A percentile compares a stretch with the other conserved stretches of the same genome.
Conservation (phyloP, 306 rosid species). For the Rosa persica region DNA sequence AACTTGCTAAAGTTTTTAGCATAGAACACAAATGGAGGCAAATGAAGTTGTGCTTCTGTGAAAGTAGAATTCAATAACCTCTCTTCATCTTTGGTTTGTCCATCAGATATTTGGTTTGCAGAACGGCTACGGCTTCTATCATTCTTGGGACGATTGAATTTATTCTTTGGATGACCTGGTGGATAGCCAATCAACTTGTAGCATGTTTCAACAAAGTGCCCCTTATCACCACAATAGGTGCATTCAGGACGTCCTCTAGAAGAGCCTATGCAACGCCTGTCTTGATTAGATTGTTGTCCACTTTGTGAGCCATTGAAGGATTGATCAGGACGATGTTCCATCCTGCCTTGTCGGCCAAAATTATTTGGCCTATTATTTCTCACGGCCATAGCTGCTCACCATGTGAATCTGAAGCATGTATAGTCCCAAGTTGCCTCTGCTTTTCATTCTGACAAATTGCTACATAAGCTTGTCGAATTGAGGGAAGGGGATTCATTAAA, state of each 20-base stretch:
- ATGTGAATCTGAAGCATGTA: too few species aligned
- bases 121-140: too few species aligned
- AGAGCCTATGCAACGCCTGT: neutral
- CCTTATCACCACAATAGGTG: neutral
- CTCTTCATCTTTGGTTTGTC: neutral
- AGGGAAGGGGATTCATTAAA: neutral
- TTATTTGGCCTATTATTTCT: neutral
- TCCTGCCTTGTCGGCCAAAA: too few species aligned
- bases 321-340: too few species aligned
- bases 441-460: neutral
- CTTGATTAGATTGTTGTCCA: neutral
- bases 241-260: neutral
- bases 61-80: too few species aligned
- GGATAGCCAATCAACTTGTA: neutral
- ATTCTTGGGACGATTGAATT: neutral
- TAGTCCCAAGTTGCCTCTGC: neutral
- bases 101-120: neutral
- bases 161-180: neutral
- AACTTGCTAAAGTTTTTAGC: neutral
- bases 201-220: too few species aligned
- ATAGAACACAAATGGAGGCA: neutral
- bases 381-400: neutral
- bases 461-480: neutral
- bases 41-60: too few species aligned
- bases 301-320: too few species aligned